Evolutionary conservation across 2,329 filamentous ascomycete genomes (phyloP).

Genomic region (Cladophialophora carrionii): DNA sequence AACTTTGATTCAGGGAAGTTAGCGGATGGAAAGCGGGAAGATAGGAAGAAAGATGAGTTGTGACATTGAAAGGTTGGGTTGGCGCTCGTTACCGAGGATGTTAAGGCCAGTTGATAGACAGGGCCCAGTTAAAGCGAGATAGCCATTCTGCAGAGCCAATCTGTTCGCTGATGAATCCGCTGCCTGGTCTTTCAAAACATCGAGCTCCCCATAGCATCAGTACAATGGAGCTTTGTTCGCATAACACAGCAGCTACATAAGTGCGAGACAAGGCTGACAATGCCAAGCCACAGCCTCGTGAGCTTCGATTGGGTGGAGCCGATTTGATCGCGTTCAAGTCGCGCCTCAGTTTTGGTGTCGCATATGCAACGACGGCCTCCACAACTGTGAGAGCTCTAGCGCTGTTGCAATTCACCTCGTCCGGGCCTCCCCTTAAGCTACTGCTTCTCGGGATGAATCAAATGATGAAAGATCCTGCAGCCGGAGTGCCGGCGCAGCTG

Average conservation of each 20-base stretch:
- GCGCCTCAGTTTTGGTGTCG: conserved; percentile 4
- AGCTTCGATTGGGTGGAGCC: background rate
- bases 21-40: background rate
- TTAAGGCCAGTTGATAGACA: background rate
- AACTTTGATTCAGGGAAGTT: background rate
- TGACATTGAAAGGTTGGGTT: conserved; percentile 3
- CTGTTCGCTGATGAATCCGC: background rate
- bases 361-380: background rate
- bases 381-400: background rate
- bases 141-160: background rate
- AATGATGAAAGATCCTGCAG: conserved; percentile 52
- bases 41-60: conserved; percentile 9
- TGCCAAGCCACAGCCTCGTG: conserved; percentile 12
- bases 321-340: background rate
- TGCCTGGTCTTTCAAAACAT: background rate
- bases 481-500: conserved; percentile 52
- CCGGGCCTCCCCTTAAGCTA: background rate
- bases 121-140: background rate
- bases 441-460: conserved; percentile 23
- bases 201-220: background rate
- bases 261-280: background rate
- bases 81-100: background rate
- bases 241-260: no score
- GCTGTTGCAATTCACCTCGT: background rate
- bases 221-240: background rate